Percentiles rank a stretch among this genome's conserved stretches.
Conservation (phyloP, 345 rosid species). For the Eucalyptus coolabah region DNA sequence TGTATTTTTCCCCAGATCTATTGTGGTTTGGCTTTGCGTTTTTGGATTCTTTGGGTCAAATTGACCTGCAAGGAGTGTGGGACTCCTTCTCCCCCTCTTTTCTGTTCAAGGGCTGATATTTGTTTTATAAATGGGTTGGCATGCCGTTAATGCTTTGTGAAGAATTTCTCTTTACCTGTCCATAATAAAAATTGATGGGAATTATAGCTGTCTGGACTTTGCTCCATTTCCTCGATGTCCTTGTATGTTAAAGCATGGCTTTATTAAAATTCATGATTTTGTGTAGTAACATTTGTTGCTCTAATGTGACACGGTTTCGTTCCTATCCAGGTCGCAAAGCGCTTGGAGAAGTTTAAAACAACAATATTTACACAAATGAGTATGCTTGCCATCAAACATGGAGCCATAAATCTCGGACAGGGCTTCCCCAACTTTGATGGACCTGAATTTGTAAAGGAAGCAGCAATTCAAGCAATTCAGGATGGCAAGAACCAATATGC, state of each 20-base stretch:
- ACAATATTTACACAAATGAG: constrained; percentile 97
- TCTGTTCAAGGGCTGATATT: not conserved
- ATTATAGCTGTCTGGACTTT: not conserved
- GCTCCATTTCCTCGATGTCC: not conserved
- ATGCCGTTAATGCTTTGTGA: not conserved
- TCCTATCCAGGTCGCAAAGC: constrained; percentile 52
- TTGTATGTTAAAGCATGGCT: not conserved
- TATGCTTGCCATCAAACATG: constrained; percentile 63
- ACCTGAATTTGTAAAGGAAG: constrained; percentile 91
- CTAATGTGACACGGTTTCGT: not conserved
- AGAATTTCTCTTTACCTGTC: not conserved
- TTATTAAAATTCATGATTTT: not conserved
- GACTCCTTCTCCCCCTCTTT: not conserved
- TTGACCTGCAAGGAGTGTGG: not conserved
- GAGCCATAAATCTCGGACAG: constrained; percentile 92
- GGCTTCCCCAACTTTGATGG: constrained; percentile 98
- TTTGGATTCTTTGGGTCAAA: not conserved
- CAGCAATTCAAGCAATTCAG: constrained; percentile 81
- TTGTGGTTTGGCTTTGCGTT: not conserved
- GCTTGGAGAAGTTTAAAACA: constrained; percentile 93
- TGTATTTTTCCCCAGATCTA: not conserved
- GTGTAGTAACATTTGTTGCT: not conserved
- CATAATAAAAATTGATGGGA: not conserved
- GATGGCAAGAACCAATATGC: constrained; percentile 97
- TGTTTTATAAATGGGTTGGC: not conserved